Percentiles rank a stretch among this genome's conserved stretches.
phyloP scores from a whole-genome alignment of 1,284 basidiomycete species.

The Tremellales sp. region DNA sequence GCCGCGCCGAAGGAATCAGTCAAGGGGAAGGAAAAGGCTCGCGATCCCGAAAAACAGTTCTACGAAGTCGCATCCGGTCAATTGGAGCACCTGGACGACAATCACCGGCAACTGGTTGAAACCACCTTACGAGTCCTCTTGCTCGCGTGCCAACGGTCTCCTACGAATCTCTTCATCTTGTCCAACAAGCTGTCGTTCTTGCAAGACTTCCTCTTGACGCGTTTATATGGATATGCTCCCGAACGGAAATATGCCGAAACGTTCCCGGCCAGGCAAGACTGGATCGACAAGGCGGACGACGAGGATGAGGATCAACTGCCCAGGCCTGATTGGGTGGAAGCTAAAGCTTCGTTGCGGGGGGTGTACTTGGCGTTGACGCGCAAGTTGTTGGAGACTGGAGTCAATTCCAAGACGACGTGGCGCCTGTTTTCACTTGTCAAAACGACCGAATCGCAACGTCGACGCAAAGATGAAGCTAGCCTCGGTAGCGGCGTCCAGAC shows the following conservation, averaged over 20 bases:
- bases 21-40: conserved; percentile 16
- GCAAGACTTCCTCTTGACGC: conserved; percentile 29
- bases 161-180: conserved; percentile 27
- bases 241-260: conserved; percentile 32
- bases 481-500: background rate
- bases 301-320: conserved; percentile 7
- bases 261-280: conserved; percentile 34
- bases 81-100: conserved; percentile 1
- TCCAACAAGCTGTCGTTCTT: conserved; percentile 27
- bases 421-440: conserved; percentile 37
- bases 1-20: background rate
- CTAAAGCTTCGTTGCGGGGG: conserved; percentile 14
- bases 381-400: conserved; percentile 35
- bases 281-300: conserved; percentile 19
- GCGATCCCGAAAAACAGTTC: conserved; percentile 1
- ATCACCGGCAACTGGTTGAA: conserved; percentile 12
- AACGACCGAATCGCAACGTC: background rate
- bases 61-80: background rate
- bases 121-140: conserved; percentile 25
- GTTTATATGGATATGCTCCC: conserved; percentile 29
- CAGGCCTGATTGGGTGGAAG: conserved; percentile 20
- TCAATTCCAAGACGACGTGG: conserved; percentile 32
- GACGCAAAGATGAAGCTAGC: background rate
- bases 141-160: conserved; percentile 20
- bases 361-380: conserved; percentile 34